Evolutionary conservation across 805 yeast genomes (phyloP), one percentile per base, ranked within the genome.

Genomic region (Cyberlindnera petersonii): DNA sequence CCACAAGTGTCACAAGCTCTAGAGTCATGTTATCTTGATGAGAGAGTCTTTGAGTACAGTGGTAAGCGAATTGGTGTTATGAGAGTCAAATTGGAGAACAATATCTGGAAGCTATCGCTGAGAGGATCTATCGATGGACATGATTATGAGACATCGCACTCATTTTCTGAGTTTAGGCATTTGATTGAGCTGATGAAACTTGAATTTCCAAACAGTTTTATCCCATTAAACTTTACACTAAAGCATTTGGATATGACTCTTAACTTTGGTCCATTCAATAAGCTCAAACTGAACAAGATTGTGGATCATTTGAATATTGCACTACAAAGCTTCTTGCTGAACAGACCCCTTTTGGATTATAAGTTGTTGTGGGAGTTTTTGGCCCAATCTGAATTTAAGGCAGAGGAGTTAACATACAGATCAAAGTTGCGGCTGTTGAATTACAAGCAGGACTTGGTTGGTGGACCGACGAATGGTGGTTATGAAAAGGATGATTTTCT

Each of bases 301-400:
- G 55, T 77, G 16, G 66, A 69, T 26, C 60, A 64, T 24, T 46
- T 81, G 24, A 81, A 81, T 47, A 46, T 70, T 7, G 61, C 79
- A 24, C 52, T 83, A 11, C 58, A 67, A 15, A 55, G 66, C n/a
- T 44, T 79, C 4, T 42, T 61, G 6, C 55, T 61, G 30, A 77
- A 64, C 46, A 63, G 63, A 11, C 55, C 63, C 4, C 51, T 65
- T 14, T 33, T 53, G 5, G 51, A 60, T 4, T 64, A 68, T 42
- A 70, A 61, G 23, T 47, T 68, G 9, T 26, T 74, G 7, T 65
- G 71, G 69, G 70, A 68, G 35, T 74, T 74, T 47, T 50, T 68
- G 23, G 49, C 60, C 3, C 49, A 55, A 10, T 56, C 61, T 7
- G 60, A 56, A 1, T 51, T 53, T 13, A 49, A 56, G 22, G 50